Percentiles rank a stretch among this genome's conserved stretches.
Evolutionary conservation across 1,139 yeast species (phyloP).

Genomic region (Sugiyamaella sp.): DNA sequence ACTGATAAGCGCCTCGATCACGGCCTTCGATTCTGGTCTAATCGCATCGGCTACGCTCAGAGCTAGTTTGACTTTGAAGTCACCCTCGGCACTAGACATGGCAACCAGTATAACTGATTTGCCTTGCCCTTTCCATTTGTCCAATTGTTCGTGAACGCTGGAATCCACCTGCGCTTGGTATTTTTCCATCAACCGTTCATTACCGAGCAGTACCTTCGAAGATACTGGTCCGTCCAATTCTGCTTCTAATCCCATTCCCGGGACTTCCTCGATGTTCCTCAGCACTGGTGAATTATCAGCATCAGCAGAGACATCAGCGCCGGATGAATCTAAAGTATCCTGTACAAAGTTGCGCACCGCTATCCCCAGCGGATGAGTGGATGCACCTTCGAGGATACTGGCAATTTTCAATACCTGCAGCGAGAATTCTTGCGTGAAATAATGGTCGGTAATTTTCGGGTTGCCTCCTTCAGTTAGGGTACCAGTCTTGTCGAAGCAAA

Average conservation of each 20-base stretch:
- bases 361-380: constrained; percentile 69
- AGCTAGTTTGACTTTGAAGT: constrained; percentile 49
- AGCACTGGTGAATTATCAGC: neutral
- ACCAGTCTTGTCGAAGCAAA: constrained; percentile 82
- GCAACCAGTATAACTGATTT: constrained; percentile 67
- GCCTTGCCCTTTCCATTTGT: constrained; percentile 62
- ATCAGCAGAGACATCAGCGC: constrained; percentile 44
- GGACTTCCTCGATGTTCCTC: constrained; percentile 54
- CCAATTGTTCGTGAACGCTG: constrained; percentile 41
- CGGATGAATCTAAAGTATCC: constrained; percentile 34
- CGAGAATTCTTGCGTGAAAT: constrained; percentile 34
- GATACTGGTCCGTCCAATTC: constrained; percentile 26
- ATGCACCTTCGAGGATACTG: constrained; percentile 63
- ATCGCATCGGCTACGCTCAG: constrained; percentile 68
- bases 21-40: constrained; percentile 61
- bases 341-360: constrained; percentile 53
- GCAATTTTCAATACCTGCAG: constrained; percentile 49
- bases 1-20: constrained; percentile 52
- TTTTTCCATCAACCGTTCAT: constrained; percentile 59
- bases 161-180: constrained; percentile 44
- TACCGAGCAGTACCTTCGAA: constrained; percentile 58
- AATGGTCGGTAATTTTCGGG: constrained; percentile 57
- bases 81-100: constrained; percentile 43
- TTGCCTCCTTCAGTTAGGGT: constrained; percentile 69
- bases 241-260: constrained; percentile 59